Evolutionary conservation across 2,329 filamentous ascomycete genomes (phyloP).

Genomic region (Xylaria digitata): DNA sequence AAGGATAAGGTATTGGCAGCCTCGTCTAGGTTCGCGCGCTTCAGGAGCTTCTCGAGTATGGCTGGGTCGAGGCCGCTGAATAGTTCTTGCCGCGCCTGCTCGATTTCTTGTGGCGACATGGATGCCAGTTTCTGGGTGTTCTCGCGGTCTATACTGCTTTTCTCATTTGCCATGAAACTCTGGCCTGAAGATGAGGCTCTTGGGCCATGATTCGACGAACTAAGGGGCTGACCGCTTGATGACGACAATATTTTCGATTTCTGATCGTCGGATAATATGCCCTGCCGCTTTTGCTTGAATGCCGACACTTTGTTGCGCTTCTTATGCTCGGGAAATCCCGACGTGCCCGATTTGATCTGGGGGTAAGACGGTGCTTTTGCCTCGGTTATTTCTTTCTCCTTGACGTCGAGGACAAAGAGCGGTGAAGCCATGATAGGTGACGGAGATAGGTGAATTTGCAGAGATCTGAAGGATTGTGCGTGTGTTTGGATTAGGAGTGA

Average conservation of each 20-base stretch:
- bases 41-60: conserved; percentile 80
- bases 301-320: conserved; percentile 78
- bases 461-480: background rate
- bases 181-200: conserved; percentile 32
- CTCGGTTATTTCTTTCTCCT: conserved; percentile 74
- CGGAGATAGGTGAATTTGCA: background rate
- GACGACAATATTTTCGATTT: conserved; percentile 40
- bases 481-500: background rate
- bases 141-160: conserved; percentile 80
- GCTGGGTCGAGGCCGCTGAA: conserved; percentile 79
- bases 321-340: conserved; percentile 90
- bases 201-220: conserved; percentile 37
- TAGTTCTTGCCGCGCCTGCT: conserved; percentile 82
- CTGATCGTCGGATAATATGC: conserved; percentile 45
- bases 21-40: conserved; percentile 80
- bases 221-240: conserved; percentile 40
- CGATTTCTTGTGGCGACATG: conserved; percentile 87
- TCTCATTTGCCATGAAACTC: conserved; percentile 66
- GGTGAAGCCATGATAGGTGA: conserved; percentile 33
- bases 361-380: conserved; percentile 73
- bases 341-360: conserved; percentile 64
- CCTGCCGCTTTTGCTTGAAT: conserved; percentile 77
- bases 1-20: conserved; percentile 57
- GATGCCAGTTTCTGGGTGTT: conserved; percentile 77
- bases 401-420: conserved; percentile 76